phyloP scores from a whole-genome alignment of 495 filamentous ascomycete species.

The Neurospora sp. region DNA sequence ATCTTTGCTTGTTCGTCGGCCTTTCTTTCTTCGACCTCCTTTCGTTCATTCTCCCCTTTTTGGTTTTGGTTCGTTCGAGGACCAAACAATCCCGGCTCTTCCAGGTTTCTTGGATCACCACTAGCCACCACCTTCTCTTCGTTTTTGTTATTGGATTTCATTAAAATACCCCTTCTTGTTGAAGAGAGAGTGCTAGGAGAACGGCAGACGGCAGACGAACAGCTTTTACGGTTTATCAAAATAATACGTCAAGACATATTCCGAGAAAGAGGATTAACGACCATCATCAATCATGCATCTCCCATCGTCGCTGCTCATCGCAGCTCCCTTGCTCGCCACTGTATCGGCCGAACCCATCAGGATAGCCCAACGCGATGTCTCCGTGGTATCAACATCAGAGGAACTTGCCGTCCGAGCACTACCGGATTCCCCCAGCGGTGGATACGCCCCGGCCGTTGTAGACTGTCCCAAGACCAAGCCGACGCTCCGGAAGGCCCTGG shows the following conservation, averaged over 20 bases:
- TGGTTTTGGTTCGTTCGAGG: background rate
- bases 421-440: conserved; percentile 45
- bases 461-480: conserved; percentile 40
- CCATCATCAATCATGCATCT: conserved; percentile 3
- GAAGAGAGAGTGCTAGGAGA: background rate
- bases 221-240: background rate
- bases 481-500: conserved; percentile 38
- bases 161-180: background rate
- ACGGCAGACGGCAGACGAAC: background rate
- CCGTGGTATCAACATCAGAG: background rate
- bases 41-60: background rate
- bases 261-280: background rate
- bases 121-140: background rate
- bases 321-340: background rate
- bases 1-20: background rate
- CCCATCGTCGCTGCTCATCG: conserved; percentile 3
- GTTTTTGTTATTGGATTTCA: background rate
- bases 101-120: background rate
- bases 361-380: background rate
- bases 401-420: conserved; percentile 22
- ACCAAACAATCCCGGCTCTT: background rate
- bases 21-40: background rate
- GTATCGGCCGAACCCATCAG: conserved; percentile 11
- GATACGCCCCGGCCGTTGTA: conserved; percentile 44
- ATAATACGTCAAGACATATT: background rate